Conservation (phyloP, 2,329 filamentous ascomycete genomes). For the Aspergillus ochraceoroseus region DNA sequence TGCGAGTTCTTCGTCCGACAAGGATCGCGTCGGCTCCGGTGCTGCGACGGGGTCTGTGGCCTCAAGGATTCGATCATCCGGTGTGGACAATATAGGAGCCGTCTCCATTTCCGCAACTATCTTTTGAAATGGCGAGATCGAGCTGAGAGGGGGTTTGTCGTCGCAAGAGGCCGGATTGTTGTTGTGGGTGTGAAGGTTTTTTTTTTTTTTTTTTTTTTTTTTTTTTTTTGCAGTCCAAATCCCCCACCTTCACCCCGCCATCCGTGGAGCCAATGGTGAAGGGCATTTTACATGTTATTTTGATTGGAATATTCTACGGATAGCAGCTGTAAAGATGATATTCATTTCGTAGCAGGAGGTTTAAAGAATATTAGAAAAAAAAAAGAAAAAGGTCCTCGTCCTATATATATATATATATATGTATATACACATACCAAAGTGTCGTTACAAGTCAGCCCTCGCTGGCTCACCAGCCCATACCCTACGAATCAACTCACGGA, state of each 20-base stretch:
- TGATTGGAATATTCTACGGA: background rate
- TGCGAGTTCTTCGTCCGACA: conserved; percentile 65
- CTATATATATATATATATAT: too few species aligned
- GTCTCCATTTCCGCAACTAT: conserved; percentile 36
- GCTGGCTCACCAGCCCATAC: conserved; percentile 59
- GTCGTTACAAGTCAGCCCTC: conserved; percentile 47
- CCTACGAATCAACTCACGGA: conserved; percentile 55
- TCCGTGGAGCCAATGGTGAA: conserved; percentile 20
- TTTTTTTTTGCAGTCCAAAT: conserved; percentile 21
- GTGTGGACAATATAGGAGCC: conserved; percentile 59
- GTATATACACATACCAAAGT: conserved; percentile 5
- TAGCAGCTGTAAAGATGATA: too few species aligned
- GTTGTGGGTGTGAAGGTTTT: conserved; percentile 8
- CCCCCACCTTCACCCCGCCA: conserved; percentile 35
- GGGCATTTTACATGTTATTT: background rate
- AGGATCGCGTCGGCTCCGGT: conserved; percentile 28
- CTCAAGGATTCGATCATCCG: conserved; percentile 58
- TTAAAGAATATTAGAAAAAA: background rate
- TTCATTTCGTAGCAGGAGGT: background rate
- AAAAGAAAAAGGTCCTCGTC: too few species aligned
- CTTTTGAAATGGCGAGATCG: background rate
- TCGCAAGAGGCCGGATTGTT: conserved; percentile 7
- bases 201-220: conserved; percentile 10
- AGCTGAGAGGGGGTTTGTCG: conserved; percentile 1
- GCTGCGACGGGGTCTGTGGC: conserved; percentile 44